Evolutionary conservation across 345 rosid genomes (phyloP).

Genomic region (Gossypium rotundifolium): DNA sequence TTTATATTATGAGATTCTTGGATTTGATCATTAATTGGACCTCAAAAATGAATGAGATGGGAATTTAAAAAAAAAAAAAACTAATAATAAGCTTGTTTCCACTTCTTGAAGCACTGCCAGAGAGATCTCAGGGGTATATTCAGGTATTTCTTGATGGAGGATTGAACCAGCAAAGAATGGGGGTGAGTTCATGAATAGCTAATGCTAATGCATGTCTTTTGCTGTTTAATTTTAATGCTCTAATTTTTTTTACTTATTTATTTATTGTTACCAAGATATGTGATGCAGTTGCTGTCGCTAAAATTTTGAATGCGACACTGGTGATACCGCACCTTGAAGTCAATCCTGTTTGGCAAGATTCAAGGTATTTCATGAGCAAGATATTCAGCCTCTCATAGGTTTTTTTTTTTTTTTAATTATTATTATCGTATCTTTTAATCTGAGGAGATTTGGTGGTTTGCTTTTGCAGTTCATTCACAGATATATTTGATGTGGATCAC

Average conservation of each 20-base stretch:
- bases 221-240: not conserved
- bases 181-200: constrained; percentile 45
- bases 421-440: not conserved
- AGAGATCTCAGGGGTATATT: constrained; percentile 58
- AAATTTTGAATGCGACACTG: constrained; percentile 77
- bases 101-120: constrained; percentile 44
- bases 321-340: constrained; percentile 93
- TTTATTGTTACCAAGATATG: constrained; percentile 50
- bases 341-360: constrained; percentile 96
- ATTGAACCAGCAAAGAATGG: constrained; percentile 96
- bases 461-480: constrained; percentile 62
- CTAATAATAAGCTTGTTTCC: not conserved
- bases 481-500: constrained; percentile 88
- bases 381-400: constrained; percentile 5
- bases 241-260: constrained; percentile 2
- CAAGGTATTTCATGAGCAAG: constrained; percentile 51
- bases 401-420: not conserved
- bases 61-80: not conserved
- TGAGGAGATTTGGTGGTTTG: not conserved
- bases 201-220: constrained; percentile 1
- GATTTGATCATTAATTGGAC: not conserved
- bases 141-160: constrained; percentile 98
- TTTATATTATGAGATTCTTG: not conserved
- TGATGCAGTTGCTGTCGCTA: constrained; percentile 97
- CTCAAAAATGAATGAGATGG: not conserved